Conservation (phyloP, 2,329 filamentous ascomycete genomes). For the Botryotinia globosa region DNA sequence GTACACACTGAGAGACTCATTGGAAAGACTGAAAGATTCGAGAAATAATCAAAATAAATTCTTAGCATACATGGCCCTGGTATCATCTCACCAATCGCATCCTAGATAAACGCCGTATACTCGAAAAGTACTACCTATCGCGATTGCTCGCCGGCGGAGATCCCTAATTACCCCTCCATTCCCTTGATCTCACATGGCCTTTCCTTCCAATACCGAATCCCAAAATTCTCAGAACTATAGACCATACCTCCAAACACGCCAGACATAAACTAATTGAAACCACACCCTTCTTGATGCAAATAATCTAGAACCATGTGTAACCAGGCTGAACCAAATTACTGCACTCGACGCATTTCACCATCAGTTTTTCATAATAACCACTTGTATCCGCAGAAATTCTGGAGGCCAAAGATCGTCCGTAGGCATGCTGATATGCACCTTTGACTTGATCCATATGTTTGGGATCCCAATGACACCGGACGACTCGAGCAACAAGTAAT, state of each 20-base stretch:
- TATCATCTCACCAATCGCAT: not conserved
- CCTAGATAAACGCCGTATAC: not conserved
- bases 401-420: constrained; percentile 61
- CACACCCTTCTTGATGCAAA: not conserved
- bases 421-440: constrained; percentile 70
- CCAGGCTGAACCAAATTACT: constrained; percentile 14
- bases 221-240: not conserved
- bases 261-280: not conserved
- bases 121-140: not conserved
- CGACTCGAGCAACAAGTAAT: constrained; percentile 71
- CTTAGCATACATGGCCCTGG: not conserved
- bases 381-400: constrained; percentile 81
- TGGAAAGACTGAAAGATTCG: not conserved
- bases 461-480: constrained; percentile 81
- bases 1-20: not conserved
- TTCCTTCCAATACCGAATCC: not conserved
- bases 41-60: not conserved
- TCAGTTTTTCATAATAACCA: constrained; percentile 73
- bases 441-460: constrained; percentile 73
- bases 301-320: constrained; percentile 11
- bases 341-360: constrained; percentile 52
- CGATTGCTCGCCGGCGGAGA: not conserved
- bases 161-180: not conserved
- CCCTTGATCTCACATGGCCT: not conserved
- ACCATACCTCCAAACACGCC: not conserved